Conservation (phyloP, 2,329 filamentous ascomycete genomes). For the Colletotrichum shisoi region DNA sequence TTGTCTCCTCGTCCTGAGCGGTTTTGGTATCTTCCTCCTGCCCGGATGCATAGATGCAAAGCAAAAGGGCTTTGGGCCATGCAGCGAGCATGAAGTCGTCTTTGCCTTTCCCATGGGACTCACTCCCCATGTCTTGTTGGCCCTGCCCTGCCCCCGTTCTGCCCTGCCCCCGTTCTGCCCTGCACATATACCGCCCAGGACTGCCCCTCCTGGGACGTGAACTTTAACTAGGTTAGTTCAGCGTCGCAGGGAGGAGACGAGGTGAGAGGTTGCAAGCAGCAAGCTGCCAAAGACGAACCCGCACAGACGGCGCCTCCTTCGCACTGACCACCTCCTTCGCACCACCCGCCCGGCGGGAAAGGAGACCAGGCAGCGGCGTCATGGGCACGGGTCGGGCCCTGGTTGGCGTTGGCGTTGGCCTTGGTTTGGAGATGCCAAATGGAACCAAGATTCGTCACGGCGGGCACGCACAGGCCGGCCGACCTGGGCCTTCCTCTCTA, state of each 20-base stretch:
- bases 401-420: neutral
- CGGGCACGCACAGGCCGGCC: neutral
- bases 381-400: constrained; percentile 1
- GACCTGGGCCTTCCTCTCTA: neutral
- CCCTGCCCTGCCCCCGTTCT: constrained; percentile 13
- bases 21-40: neutral
- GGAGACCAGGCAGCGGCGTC: neutral
- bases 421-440: neutral
- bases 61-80: neutral
- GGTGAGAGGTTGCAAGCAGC: constrained; percentile 5
- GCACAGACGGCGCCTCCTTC: constrained; percentile 17
- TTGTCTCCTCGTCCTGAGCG: neutral
- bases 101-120: constrained; percentile 32
- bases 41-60: neutral
- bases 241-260: constrained; percentile 9
- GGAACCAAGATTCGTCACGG: constrained; percentile 14
- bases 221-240: constrained; percentile 11
- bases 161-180: constrained; percentile 2
- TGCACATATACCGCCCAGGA: constrained; percentile 7
- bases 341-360: constrained; percentile 20
- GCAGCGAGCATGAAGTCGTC: constrained; percentile 23
- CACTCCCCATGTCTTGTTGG: constrained; percentile 21
- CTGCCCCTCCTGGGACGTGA: constrained; percentile 27
- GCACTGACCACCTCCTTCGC: constrained; percentile 31
- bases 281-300: constrained; percentile 34